Percentiles rank a stretch among this genome's conserved stretches.
These are phyloP conservation scores for Stagonosporopsis vannaccii DNA, from an alignment of 2,329 filamentous ascomycete species.

Conservation along the genomic window DNA sequence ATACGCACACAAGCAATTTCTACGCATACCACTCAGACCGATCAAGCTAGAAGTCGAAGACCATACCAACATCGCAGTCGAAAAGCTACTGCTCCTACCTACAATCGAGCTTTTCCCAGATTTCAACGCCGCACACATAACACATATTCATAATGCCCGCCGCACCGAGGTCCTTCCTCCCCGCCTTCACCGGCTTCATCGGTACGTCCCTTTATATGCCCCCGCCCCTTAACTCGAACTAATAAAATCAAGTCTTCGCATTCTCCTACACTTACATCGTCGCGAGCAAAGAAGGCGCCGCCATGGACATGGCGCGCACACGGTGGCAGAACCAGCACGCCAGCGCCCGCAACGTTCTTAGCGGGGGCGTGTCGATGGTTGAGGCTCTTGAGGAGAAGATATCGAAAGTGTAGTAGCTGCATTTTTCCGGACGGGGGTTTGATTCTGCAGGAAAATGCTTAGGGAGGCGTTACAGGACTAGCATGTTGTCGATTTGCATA, in stretches of 20 bases:
- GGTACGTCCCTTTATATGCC: constrained; percentile 25
- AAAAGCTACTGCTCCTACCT: neutral
- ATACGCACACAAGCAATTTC: neutral
- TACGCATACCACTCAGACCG: neutral
- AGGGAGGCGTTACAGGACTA: neutral
- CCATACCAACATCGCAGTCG: neutral
- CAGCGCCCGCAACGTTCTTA: constrained; percentile 24
- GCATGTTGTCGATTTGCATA: neutral
- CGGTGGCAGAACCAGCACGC: constrained; percentile 45
- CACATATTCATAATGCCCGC: constrained; percentile 37
- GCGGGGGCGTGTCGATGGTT: constrained; percentile 18
- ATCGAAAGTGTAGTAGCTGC: neutral
- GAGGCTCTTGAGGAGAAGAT: constrained; percentile 5
- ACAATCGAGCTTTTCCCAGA: neutral
- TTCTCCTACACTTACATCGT: constrained; percentile 45
- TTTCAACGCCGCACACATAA: neutral
- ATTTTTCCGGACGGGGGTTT: neutral
- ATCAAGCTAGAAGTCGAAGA: neutral
- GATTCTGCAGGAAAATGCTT: neutral
- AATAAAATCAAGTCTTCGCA: constrained; percentile 30
- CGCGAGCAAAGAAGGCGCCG: constrained; percentile 42
- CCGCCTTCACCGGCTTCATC: constrained; percentile 42
- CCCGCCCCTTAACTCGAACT: constrained; percentile 1
- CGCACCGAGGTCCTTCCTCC: constrained; percentile 42
- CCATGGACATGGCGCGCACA: constrained; percentile 42